Conservation (phyloP, 768 basidiomycete species). For the Hypsizygus marmoreus region DNA sequence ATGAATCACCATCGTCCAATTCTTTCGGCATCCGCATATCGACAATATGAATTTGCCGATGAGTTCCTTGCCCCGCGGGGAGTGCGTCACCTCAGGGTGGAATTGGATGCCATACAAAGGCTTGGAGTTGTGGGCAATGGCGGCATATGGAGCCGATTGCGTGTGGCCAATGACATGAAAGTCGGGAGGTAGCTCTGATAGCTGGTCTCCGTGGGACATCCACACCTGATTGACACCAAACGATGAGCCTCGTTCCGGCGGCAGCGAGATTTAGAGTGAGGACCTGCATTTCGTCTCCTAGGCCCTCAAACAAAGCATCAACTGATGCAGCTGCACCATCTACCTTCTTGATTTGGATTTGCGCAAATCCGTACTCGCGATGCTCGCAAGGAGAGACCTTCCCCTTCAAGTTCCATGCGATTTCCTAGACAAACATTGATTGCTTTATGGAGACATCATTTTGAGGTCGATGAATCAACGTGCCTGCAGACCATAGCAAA, state of each 20-base stretch:
- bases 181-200: conserved; percentile 75
- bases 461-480: no score
- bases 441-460: no score
- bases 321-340: conserved; percentile 49
- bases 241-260: conserved; percentile 3
- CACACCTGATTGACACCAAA: conserved; percentile 73
- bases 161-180: conserved; percentile 92
- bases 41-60: conserved; percentile 82
- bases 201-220: conserved; percentile 99
- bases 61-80: conserved; percentile 84
- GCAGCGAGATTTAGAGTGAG: conserved; percentile 14
- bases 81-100: conserved; percentile 98
- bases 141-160: conserved; percentile 85
- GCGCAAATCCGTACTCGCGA: conserved; percentile 94
- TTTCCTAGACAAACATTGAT: conserved; percentile 77
- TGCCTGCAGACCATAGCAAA: conserved; percentile 97
- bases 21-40: conserved; percentile 77
- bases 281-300: conserved; percentile 91
- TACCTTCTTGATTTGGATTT: conserved; percentile 69
- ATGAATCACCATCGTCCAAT: conserved; percentile 89
- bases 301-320: conserved; percentile 81
- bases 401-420: conserved; percentile 86
- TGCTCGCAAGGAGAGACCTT: conserved; percentile 85
- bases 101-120: conserved; percentile 97
- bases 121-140: conserved; percentile 87